Conservation (phyloP, 2,329 filamentous ascomycete genomes). For the Calonectria hawksworthii region DNA sequence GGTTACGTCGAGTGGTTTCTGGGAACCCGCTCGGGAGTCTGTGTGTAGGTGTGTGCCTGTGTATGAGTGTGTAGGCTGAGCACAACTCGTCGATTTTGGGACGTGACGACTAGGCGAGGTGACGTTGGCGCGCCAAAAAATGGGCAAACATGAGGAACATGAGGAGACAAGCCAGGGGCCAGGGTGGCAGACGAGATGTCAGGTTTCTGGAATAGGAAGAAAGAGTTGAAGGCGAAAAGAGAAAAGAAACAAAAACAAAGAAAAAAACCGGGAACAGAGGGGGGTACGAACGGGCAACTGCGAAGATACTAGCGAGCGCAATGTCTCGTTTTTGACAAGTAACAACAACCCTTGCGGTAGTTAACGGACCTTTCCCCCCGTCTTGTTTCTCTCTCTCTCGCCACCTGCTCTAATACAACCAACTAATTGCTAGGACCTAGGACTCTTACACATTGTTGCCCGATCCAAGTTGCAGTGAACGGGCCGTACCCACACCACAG, state of each 20-base stretch:
- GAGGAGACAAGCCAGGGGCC: neutral
- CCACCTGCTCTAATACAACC: neutral
- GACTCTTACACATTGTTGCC: neutral
- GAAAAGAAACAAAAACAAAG: slow-evolving; percentile 2
- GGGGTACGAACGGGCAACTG: neutral
- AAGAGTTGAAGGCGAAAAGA: neutral
- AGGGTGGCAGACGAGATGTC: neutral
- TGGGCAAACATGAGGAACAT: neutral
- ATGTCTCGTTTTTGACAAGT: neutral
- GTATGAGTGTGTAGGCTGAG: neutral
- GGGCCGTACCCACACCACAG: neutral
- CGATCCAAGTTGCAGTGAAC: slow-evolving; percentile 11
- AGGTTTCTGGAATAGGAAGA: slow-evolving; percentile 8
- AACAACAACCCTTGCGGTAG: neutral
- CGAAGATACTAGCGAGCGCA: neutral
- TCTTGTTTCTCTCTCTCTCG: neutral
- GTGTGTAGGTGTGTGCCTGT: neutral
- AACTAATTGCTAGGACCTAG: neutral
- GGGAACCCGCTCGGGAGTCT: neutral
- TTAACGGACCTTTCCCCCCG: neutral
- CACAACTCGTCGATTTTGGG: neutral
- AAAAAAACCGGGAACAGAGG: neutral
- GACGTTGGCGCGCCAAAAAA: neutral
- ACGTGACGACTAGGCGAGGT: neutral
- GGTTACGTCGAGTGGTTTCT: neutral